Conservation (phyloP, 257 asterid genomes). For the Lycium ferocissimum region DNA sequence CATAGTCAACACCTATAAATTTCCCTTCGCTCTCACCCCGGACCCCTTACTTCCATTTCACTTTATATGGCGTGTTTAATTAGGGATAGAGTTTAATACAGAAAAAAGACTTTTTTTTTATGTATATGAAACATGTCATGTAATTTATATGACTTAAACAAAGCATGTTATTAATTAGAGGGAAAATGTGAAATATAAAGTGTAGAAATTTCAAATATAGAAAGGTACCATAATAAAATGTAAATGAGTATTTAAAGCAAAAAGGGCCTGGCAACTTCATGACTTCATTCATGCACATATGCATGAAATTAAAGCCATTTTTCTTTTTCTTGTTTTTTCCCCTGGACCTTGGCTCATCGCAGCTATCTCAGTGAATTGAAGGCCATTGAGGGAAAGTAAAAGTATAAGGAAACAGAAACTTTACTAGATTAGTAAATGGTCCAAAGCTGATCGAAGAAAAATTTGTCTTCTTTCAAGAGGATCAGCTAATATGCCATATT, state of each 20-base stretch:
- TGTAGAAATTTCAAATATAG: neutral
- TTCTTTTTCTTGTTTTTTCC: neutral
- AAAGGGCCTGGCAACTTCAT: neutral
- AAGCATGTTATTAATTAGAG: neutral
- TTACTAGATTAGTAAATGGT: slow-evolving; percentile 29
- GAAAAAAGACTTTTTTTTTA: too few species aligned
- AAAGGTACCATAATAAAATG: too few species aligned
- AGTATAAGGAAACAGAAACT: slow-evolving; percentile 24
- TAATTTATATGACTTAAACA: too few species aligned
- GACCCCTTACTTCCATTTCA: too few species aligned
- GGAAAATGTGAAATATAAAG: neutral
- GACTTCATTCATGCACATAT: slow-evolving; percentile 8
- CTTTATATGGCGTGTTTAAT: too few species aligned
- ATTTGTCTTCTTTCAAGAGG: slow-evolving; percentile 37
- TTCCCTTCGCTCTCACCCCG: too few species aligned
- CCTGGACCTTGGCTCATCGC: neutral
- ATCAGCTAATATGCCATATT: neutral
- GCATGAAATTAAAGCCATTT: neutral
- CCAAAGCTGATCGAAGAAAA: slow-evolving; percentile 22
- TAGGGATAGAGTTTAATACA: neutral
- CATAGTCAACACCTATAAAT: too few species aligned
- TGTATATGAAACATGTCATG: too few species aligned
- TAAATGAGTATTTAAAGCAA: neutral
- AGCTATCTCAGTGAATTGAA: neutral
- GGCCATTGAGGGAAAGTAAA: slow-evolving; percentile 10